Evolutionary conservation across 768 basidiomycete genomes (phyloP).

Genomic region (Mycena alexandri): DNA sequence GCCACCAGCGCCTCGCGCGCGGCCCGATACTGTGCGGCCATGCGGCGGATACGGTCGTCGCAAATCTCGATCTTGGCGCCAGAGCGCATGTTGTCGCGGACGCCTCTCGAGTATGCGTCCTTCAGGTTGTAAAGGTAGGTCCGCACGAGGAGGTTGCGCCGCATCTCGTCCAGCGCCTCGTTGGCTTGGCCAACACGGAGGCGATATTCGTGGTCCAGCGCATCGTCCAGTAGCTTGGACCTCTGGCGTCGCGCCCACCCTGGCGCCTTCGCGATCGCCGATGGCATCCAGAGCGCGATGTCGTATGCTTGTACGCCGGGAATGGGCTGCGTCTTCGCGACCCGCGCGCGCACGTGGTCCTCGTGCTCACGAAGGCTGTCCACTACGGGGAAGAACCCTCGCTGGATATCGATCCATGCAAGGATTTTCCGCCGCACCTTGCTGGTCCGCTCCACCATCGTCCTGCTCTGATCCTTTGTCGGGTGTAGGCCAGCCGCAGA

Average conservation of each 20-base stretch:
- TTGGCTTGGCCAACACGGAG: conserved; percentile 42
- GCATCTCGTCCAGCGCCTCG: conserved; percentile 41
- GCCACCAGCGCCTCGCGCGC: conserved; percentile 36
- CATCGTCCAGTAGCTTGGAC: not conserved
- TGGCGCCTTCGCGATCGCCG: conserved; percentile 23
- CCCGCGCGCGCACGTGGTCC: conserved; percentile 3
- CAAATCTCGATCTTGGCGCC: conserved; percentile 34
- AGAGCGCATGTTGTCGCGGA: conserved; percentile 43
- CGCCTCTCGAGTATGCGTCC: conserved; percentile 39
- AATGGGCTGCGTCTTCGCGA: not conserved
- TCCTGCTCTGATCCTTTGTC: conserved; percentile 20
- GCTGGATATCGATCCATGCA: conserved; percentile 9
- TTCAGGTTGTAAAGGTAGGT: conserved; percentile 40
- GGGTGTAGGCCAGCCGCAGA: conserved; percentile 25
- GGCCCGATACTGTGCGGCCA: conserved; percentile 35
- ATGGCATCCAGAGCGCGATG: conserved; percentile 41
- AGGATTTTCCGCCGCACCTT: conserved; percentile 19
- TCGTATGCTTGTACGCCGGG: not conserved
- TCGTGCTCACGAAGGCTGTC: not conserved
- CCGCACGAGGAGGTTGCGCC: conserved; percentile 40
- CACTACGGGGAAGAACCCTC: conserved; percentile 4
- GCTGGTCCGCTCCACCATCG: conserved; percentile 30
- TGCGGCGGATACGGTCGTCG: conserved; percentile 34
- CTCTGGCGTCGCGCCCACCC: not conserved
- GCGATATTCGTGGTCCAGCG: conserved; percentile 38